Percentiles rank a stretch among this genome's conserved stretches.
Conservation (phyloP, 306 rosid species). For the Astragalus membranaceus region DNA sequence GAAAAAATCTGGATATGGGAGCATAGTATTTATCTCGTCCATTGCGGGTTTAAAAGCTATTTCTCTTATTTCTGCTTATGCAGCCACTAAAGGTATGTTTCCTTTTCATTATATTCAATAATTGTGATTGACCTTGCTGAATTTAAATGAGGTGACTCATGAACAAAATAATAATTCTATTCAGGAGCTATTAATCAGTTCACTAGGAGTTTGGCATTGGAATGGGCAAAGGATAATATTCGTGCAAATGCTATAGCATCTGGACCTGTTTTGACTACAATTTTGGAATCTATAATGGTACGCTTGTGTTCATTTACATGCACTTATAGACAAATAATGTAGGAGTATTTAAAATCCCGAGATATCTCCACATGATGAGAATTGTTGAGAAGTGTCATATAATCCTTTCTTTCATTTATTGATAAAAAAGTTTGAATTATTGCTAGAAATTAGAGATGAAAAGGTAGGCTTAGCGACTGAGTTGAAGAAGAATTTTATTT, state of each 20-base stretch:
- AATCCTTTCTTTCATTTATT: too few species aligned
- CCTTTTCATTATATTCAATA: background rate
- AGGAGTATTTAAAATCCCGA: too few species aligned
- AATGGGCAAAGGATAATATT: slow-evolving; percentile 65
- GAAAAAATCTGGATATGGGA: slow-evolving; percentile 21
- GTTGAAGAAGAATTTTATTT: too few species aligned
- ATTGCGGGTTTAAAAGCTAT: slow-evolving; percentile 16
- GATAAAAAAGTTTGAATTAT: too few species aligned
- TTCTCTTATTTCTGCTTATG: slow-evolving; percentile 32
- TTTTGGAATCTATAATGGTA: background rate
- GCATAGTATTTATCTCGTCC: slow-evolving; percentile 26
- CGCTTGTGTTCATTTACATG: too few species aligned
- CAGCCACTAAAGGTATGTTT: slow-evolving; percentile 50
- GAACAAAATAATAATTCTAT: background rate
- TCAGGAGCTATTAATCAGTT: slow-evolving; percentile 54
- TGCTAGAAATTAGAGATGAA: too few species aligned
- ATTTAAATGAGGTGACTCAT: too few species aligned
- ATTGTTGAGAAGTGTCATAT: too few species aligned
- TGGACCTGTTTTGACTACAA: slow-evolving; percentile 17
- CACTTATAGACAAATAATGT: too few species aligned
- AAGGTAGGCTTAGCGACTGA: too few species aligned
- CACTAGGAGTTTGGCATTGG: slow-evolving; percentile 50
- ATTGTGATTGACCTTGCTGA: too few species aligned
- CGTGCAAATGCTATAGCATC: slow-evolving; percentile 57
- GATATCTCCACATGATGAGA: too few species aligned